Percentiles rank a stretch among this genome's conserved stretches.
Conservation (phyloP, 768 basidiomycete species). For the Porphyrellus cyaneotinctus region DNA sequence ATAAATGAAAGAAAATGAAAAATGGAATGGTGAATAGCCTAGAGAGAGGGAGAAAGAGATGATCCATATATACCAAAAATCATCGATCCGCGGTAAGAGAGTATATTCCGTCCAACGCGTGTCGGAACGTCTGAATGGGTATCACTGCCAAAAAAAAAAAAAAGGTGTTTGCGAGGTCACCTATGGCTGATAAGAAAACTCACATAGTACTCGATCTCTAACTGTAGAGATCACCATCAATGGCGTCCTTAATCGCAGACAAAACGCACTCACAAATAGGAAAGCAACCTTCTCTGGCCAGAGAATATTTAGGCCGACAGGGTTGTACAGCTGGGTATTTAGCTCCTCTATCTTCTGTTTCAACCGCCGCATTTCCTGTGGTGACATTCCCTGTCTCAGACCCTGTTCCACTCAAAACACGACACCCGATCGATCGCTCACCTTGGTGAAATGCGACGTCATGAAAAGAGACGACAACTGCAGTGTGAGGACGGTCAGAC, state of each 20-base stretch:
- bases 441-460: slow-evolving; percentile 81
- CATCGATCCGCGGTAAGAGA: not conserved
- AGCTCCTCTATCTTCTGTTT: slow-evolving; percentile 57
- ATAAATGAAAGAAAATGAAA: slow-evolving; percentile 1
- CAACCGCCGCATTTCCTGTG: slow-evolving; percentile 75
- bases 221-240: slow-evolving; percentile 40
- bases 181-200: slow-evolving; percentile 29
- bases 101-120: slow-evolving; percentile 2
- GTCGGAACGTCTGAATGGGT: slow-evolving; percentile 6
- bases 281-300: slow-evolving; percentile 85
- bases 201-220: slow-evolving; percentile 95
- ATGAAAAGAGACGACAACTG: slow-evolving; percentile 72
- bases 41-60: slow-evolving; percentile 5
- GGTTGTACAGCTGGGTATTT: slow-evolving; percentile 77
- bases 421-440: slow-evolving; percentile 22
- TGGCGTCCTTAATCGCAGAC: not conserved
- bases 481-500: slow-evolving; percentile 71
- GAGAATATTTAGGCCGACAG: slow-evolving; percentile 79
- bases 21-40: slow-evolving; percentile 3
- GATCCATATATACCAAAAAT: slow-evolving; percentile 13
- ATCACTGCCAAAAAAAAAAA: slow-evolving; percentile 20
- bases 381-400: slow-evolving; percentile 2
- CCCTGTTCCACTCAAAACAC: not conserved
- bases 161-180: not conserved
- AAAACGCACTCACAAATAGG: slow-evolving; percentile 70